Percentiles rank a stretch among this genome's conserved stretches.
phyloP scores from a whole-genome alignment of 768 basidiomycete genomes.

The Xerocomus potaroensis region DNA sequence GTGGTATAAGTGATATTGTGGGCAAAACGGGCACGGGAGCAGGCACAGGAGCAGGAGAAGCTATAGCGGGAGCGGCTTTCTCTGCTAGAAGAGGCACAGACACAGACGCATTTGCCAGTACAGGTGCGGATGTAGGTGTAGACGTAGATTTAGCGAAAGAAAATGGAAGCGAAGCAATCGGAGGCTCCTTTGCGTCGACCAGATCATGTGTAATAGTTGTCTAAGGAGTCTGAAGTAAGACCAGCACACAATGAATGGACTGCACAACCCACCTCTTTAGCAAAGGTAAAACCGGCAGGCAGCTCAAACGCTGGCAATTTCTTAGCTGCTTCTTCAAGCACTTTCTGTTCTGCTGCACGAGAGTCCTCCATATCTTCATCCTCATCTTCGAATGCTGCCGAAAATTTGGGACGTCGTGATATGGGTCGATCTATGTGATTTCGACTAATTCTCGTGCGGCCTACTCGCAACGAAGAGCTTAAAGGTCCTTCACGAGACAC shows the following conservation, averaged over 20 bases:
- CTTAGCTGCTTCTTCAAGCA: constrained; percentile 53
- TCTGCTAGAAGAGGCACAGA: constrained; percentile 4
- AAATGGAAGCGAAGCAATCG: constrained; percentile 60
- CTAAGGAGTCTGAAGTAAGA: constrained; percentile 21
- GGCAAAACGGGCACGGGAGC: constrained; percentile 15
- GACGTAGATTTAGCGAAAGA: constrained; percentile 45
- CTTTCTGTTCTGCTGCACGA: constrained; percentile 40
- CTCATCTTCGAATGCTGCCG: constrained; percentile 57
- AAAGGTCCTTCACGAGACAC: constrained; percentile 16
- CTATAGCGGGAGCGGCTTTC: constrained; percentile 12
- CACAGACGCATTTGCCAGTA: constrained; percentile 2
- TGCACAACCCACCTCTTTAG: constrained; percentile 46
- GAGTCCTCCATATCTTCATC: constrained; percentile 40
- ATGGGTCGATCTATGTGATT: constrained; percentile 59
- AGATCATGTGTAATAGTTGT: constrained; percentile 37
- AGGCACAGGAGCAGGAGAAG: constrained; percentile 11
- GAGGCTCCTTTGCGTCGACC: constrained; percentile 57
- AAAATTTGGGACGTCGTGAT: constrained; percentile 52
- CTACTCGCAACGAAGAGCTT: constrained; percentile 60
- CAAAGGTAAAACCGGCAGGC: constrained; percentile 63
- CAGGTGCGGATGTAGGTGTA: not conserved
- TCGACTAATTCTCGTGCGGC: constrained; percentile 52
- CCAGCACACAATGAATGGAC: not conserved
- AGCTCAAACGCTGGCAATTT: constrained; percentile 55
- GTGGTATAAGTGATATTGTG: constrained; percentile 22